Conservation (phyloP, 108 stramenopile species). For the Discostella stelligeroides region DNA sequence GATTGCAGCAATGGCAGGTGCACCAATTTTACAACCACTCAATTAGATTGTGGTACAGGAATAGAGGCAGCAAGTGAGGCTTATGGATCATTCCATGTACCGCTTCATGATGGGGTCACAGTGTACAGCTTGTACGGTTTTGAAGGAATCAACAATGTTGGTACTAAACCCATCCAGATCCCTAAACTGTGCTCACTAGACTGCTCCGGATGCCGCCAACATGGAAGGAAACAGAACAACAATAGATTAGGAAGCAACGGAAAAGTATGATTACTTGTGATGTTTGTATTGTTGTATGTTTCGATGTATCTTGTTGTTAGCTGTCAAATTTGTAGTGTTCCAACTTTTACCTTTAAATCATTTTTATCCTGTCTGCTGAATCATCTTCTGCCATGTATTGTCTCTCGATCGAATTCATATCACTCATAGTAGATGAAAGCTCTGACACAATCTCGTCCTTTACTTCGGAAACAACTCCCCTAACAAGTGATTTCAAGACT, state of each 20-base stretch:
- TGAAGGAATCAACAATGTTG: background rate
- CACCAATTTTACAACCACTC: background rate
- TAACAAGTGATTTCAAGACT: conserved; percentile 37
- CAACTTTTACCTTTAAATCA: background rate
- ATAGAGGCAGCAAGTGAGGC: background rate
- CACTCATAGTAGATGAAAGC: conserved; percentile 20
- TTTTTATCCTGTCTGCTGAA: conserved; percentile 12
- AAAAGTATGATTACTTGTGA: too few relatives aligned
- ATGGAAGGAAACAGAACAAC: too few relatives aligned
- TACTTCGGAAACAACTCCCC: conserved; percentile 53
- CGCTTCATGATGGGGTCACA: background rate
- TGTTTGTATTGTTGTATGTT: too few relatives aligned
- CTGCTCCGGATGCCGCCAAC: background rate
- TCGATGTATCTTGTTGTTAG: too few relatives aligned
- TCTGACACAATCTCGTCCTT: conserved; percentile 53
- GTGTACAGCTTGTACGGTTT: background rate
- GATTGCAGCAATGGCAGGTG: background rate
- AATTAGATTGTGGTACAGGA: background rate
- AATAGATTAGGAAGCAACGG: too few relatives aligned
- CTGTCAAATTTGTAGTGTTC: background rate
- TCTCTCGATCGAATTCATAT: conserved; percentile 38
- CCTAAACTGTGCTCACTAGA: background rate
- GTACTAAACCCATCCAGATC: background rate
- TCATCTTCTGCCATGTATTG: conserved; percentile 63
- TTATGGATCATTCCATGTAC: background rate